Evolutionary conservation across 1,284 basidiomycete species (phyloP).

Genomic region (Kalmanozyma brasiliensis): DNA sequence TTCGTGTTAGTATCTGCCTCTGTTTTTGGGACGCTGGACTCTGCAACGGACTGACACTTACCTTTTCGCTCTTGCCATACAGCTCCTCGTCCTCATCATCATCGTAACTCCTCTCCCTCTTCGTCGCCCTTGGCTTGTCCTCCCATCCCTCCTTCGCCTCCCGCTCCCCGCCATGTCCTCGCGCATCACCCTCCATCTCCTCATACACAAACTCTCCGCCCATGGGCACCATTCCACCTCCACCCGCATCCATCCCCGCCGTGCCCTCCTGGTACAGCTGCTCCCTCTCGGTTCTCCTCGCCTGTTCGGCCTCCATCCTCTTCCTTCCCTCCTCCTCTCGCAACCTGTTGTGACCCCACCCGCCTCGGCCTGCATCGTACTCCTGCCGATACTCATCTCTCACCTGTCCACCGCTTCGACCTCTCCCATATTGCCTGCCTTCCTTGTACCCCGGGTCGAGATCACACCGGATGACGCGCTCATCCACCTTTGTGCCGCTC

Average conservation of each 20-base stretch:
- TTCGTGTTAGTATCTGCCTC: background rate
- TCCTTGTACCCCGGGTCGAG: constrained; percentile 97
- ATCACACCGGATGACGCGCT: constrained; percentile 97
- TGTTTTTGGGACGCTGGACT: background rate
- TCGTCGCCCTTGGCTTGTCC: constrained; percentile 68
- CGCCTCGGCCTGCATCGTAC: constrained; percentile 83
- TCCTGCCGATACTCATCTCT: constrained; percentile 93
- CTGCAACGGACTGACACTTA: no score
- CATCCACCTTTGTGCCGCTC: constrained; percentile 97
- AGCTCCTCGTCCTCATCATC: constrained; percentile 39
- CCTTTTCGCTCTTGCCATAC: constrained; percentile 36
- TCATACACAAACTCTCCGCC: constrained; percentile 49
- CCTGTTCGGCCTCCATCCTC: constrained; percentile 76
- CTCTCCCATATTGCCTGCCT: constrained; percentile 95
- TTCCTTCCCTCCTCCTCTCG: constrained; percentile 77
- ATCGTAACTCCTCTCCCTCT: constrained; percentile 72
- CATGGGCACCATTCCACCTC: constrained; percentile 39
- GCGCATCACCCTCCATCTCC: constrained; percentile 38
- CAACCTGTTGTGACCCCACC: constrained; percentile 79
- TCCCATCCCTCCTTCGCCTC: background rate
- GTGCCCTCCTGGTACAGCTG: constrained; percentile 82
- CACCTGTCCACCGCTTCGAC: constrained; percentile 94
- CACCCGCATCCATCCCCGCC: constrained; percentile 31
- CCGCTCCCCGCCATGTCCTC: constrained; percentile 19
- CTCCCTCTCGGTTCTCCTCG: constrained; percentile 79